phyloP scores from a whole-genome alignment of 2,329 filamentous ascomycete genomes.

The Beauveria caledonica region DNA sequence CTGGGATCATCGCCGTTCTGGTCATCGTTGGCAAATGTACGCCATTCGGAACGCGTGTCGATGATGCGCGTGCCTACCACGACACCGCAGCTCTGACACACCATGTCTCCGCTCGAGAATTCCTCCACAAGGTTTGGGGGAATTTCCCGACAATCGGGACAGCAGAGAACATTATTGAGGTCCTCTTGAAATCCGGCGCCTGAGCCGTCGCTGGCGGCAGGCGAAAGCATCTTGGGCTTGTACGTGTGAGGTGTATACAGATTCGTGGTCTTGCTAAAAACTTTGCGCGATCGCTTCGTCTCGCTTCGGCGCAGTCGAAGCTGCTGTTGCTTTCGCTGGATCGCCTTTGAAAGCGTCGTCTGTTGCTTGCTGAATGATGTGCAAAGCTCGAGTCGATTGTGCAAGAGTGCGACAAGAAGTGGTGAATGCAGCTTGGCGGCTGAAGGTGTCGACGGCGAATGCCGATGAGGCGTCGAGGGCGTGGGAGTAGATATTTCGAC shows the following conservation, averaged over 20 bases:
- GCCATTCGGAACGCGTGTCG: conserved; percentile 95
- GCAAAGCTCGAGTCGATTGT: conserved; percentile 32
- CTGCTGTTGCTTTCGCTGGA: conserved; percentile 26
- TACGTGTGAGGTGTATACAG: conserved; percentile 36
- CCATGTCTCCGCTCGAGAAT: conserved; percentile 83
- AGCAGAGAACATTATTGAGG: conserved; percentile 76
- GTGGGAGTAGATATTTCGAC: neutral
- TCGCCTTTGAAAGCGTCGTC: conserved; percentile 15
- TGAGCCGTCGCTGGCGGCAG: conserved; percentile 25
- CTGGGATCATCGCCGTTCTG: conserved; percentile 94
- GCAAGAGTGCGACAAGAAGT: conserved; percentile 54
- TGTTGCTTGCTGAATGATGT: conserved; percentile 12
- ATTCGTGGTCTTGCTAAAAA: conserved; percentile 33
- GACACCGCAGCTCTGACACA: conserved; percentile 84
- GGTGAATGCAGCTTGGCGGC: conserved; percentile 64
- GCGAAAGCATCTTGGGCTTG: conserved; percentile 38
- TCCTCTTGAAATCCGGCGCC: conserved; percentile 62
- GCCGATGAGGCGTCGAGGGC: neutral
- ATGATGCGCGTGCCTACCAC: conserved; percentile 88
- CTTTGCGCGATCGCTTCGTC: conserved; percentile 27
- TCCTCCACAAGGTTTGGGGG: conserved; percentile 94
- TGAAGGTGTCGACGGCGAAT: conserved; percentile 13
- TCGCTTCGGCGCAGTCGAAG: conserved; percentile 26
- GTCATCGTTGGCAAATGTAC: conserved; percentile 97
- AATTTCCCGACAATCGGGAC: conserved; percentile 81